Percentiles rank a stretch among this genome's conserved stretches.
Evolutionary conservation across 805 yeast species (phyloP).

Genomic region (Lipomyces starkeyi): DNA sequence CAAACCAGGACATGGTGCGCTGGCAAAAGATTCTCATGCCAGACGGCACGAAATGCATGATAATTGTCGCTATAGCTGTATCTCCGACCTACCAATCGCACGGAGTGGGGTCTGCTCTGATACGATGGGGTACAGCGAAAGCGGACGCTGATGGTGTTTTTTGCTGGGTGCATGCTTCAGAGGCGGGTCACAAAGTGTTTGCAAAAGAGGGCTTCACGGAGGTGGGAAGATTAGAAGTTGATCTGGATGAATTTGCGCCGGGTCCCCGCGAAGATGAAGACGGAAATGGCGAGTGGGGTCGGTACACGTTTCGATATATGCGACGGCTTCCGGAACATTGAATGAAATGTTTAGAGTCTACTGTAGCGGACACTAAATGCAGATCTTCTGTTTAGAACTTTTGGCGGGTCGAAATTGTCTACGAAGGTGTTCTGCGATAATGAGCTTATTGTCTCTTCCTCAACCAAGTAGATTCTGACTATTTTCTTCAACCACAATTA

Average conservation of each 20-base stretch:
- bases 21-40: background rate
- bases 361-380: too few relatives aligned
- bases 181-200: background rate
- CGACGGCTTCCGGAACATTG: background rate
- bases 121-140: background rate
- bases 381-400: too few relatives aligned
- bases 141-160: constrained; percentile 4
- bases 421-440: too few relatives aligned
- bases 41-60: background rate
- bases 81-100: background rate
- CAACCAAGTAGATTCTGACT: too few relatives aligned
- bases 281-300: background rate
- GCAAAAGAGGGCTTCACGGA: background rate
- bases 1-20: background rate
- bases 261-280: background rate
- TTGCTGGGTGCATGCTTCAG: constrained; percentile 6
- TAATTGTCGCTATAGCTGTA: background rate
- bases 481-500: too few relatives aligned
- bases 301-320: background rate
- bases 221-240: background rate
- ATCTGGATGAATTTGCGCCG: constrained; percentile 5
- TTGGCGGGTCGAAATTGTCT: too few relatives aligned
- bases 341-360: too few relatives aligned
- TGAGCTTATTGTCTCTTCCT: too few relatives aligned
- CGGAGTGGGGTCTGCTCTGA: constrained; percentile 2